Evolutionary conservation across 108 stramenopile species (phyloP).

Genomic region (Cyclotella cryptica): DNA sequence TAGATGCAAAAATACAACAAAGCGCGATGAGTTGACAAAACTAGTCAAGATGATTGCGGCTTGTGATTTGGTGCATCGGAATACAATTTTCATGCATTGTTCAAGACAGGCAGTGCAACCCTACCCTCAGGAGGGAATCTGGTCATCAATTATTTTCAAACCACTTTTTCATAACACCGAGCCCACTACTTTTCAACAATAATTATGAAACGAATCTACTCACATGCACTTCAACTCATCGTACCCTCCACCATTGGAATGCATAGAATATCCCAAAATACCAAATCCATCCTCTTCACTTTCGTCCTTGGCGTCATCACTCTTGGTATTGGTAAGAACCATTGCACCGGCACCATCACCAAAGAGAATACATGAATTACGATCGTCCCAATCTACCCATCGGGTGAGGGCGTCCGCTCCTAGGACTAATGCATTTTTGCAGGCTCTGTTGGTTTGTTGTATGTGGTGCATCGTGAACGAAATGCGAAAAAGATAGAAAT

Average conservation of each 20-base stretch:
- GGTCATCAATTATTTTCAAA: too few species aligned
- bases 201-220: constrained; percentile 26
- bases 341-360: constrained; percentile 98
- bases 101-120: too few species aligned
- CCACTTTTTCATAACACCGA: too few species aligned
- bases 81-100: too few species aligned
- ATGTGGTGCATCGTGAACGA: neutral
- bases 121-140: too few species aligned
- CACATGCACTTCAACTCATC: constrained; percentile 85
- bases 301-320: constrained; percentile 1
- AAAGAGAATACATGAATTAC: constrained; percentile 95
- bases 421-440: constrained; percentile 87
- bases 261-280: constrained; percentile 90
- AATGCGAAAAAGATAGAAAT: neutral
- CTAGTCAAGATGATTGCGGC: too few species aligned
- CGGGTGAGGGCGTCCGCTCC: constrained; percentile 94
- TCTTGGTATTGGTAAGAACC: constrained; percentile 71
- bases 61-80: too few species aligned
- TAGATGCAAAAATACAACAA: neutral
- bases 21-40: too few species aligned
- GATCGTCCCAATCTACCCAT: constrained; percentile 97
- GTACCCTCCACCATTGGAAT: constrained; percentile 92
- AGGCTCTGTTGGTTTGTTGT: constrained; percentile 13
- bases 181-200: too few species aligned
- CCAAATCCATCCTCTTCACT: constrained; percentile 64